Base-by-base conservation (phyloP, 345 rosid species). In the Hibiscus trionum region DNA sequence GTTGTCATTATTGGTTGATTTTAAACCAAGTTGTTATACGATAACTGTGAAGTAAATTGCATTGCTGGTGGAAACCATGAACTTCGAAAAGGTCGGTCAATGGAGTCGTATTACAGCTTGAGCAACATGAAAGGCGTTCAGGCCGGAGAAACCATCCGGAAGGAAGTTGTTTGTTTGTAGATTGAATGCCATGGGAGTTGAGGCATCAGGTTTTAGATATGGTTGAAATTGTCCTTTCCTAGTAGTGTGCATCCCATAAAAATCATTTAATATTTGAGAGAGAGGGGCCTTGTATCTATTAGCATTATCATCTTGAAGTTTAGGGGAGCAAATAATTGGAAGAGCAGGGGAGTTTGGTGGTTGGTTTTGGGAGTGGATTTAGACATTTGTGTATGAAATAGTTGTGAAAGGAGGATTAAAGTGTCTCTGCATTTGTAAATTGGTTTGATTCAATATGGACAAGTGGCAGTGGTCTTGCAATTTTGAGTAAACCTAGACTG, bases 81-180 rank as follows among this genome's bases (percentile, higher is more conserved):
- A 16, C 24, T 42, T 59, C 73, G 16, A 7, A 21, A 4, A 57
- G 66, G 42, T 42, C 24, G 16, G 55, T 37, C 39, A 2, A 15
- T 15, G 37, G 56, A 71, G 33, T 70, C 19, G 17, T 12, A 5
- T 57, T 56, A 70, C 66, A 71, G 66, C 42, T 71, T 21, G 73
- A 39, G 63, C 62, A 55, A 2, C 7, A 70, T 11, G 52, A 37
- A 53, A 35, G 44, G 57, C 7, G 21, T 56, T 37, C 16, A 71
- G 21, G 27, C 17, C 53, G 26, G 59, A 55, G 9, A 17, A 21
- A 55, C 26, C 59, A 17, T 11, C 52, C 52, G 16, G 52, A 12
- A 14, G 50, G 14, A 12, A n/a, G 12, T 47, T 7, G 44, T 39
- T 39, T 5, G 44, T 5, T 39, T 39, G 44, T 39, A 4, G 44